Evolutionary conservation across 2,329 filamentous ascomycete species (phyloP).

Genomic region (Boeremia lycopersici): DNA sequence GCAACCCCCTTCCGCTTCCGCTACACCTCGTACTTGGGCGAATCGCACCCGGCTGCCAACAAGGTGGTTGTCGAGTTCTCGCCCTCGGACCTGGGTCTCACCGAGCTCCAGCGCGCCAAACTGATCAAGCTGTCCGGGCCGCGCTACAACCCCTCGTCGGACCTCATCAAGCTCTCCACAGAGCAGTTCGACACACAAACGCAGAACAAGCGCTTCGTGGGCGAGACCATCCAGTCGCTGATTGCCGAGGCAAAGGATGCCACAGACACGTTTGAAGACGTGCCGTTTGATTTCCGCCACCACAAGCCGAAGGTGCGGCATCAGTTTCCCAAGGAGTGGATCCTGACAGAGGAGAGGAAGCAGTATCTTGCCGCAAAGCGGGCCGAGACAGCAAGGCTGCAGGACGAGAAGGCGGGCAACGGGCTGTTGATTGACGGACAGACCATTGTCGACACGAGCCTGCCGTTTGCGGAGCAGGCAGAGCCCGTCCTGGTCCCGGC

Average conservation of each 20-base stretch:
- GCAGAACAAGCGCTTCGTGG: slow-evolving; percentile 96
- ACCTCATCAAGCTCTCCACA: slow-evolving; percentile 86
- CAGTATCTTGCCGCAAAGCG: slow-evolving; percentile 68
- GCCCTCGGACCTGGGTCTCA: slow-evolving; percentile 73
- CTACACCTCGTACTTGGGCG: slow-evolving; percentile 96
- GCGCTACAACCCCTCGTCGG: slow-evolving; percentile 84
- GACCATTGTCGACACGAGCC: slow-evolving; percentile 45
- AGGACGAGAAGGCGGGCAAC: slow-evolving; percentile 60
- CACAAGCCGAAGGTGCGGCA: slow-evolving; percentile 71
- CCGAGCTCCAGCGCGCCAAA: slow-evolving; percentile 72
- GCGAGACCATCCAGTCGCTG: slow-evolving; percentile 75
- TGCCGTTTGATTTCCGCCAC: slow-evolving; percentile 89
- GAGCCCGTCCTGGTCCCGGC: slow-evolving; percentile 29
- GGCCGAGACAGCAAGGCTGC: slow-evolving; percentile 57
- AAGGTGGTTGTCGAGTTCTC: slow-evolving; percentile 95
- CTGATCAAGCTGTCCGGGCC: slow-evolving; percentile 84
- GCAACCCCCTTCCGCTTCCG: slow-evolving; percentile 78
- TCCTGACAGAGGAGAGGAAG: slow-evolving; percentile 72
- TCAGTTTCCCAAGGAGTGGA: slow-evolving; percentile 83
- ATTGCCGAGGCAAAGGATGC: slow-evolving; percentile 75
- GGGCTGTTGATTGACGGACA: slow-evolving; percentile 63
- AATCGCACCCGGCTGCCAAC: slow-evolving; percentile 84
- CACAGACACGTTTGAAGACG: slow-evolving; percentile 81
- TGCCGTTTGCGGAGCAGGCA: slow-evolving; percentile 30
- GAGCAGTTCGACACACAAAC: slow-evolving; percentile 87